These are phyloP conservation scores for Myriangium duriaei DNA, from an alignment of 2,329 filamentous ascomycete species.

Conservation along the genomic window DNA sequence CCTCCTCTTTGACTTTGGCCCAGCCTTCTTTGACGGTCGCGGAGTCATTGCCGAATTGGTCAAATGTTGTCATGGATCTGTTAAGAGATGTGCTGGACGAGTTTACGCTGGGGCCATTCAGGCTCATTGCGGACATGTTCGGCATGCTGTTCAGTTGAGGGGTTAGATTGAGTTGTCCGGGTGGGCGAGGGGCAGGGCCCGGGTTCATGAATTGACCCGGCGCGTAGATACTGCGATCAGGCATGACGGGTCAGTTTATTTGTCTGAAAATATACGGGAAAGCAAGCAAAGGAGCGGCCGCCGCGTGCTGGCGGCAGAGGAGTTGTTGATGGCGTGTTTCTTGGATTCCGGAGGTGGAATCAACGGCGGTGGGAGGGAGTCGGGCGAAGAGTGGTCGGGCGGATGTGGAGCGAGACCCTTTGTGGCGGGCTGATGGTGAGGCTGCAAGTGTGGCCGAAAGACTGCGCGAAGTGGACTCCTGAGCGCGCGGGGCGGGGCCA, in stretches of 20 bases:
- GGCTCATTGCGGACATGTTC: conserved; percentile 64
- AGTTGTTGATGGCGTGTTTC: no score
- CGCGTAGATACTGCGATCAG: conserved; percentile 42
- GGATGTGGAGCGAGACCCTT: no score
- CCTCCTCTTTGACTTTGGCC: conserved; percentile 82
- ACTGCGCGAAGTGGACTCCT: no score
- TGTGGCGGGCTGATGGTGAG: no score
- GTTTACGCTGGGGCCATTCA: conserved; percentile 45
- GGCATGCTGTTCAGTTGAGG: conserved; percentile 59
- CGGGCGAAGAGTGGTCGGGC: no score
- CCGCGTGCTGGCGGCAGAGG: no score
- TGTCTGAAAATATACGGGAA: neutral
- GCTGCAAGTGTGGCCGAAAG: no score
- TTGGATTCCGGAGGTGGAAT: no score
- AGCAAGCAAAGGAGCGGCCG: neutral
- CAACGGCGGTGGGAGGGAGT: no score
- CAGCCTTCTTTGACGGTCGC: conserved; percentile 50
- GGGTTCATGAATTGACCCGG: conserved; percentile 83
- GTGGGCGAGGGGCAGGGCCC: conserved; percentile 83
- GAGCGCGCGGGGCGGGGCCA: no score
- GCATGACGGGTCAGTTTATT: conserved; percentile 7
- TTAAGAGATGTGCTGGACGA: conserved; percentile 26
- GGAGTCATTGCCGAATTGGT: conserved; percentile 22
- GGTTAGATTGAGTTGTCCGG: conserved; percentile 64
- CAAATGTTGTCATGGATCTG: conserved; percentile 30